Evolutionary conservation across 2,329 filamentous ascomycete genomes (phyloP), one percentile per base, ranked within the genome.

Genomic region (Ophiostoma quercus): DNA sequence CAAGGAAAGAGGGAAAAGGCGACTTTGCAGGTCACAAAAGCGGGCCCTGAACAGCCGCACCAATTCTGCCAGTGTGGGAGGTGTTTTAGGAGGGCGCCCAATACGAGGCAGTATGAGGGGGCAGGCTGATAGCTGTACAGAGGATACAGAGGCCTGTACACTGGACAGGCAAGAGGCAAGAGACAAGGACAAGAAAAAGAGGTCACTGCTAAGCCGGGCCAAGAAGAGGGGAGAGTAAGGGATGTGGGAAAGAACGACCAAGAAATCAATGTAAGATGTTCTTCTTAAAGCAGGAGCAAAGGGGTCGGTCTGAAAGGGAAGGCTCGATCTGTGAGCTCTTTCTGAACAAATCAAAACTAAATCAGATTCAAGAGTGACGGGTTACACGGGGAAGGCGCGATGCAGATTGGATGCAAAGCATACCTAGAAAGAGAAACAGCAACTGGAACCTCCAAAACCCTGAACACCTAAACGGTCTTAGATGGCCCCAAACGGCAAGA

Each of bases 91-190:
- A 62, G 67, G n/a, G 29, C n/a, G 67, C 60, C 66, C 60, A 41
- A 71, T 70, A 71, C 70, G 66, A 70, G 68, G 54, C 60, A 41
- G 70, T 70, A 71, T 67, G 66, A 70, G 68, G 54, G 68, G n/a
- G 8, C 34, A 34, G 34, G 34, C 34, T 34, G 34, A 34, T 34
- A 34, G 34, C 34, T 34, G 34, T 8, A 34, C 22, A 29, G 22
- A 4, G 9, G 54, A 29, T 22, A 29, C 22, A 6, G 54, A 29
- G 54, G 54, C 54, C 34, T 34, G 34, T 34, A 34, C 34, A 34
- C 5, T 34, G 34, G 34, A 34, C 34, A 34, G 34, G 8, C 8
- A 5, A 34, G 34, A 34, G 34, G 5, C 34, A 34, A 34, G 34
- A 34, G 34, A 34, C 11, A 39, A 39, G 39, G 39, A 12, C 12